A percentile compares a stretch with the other conserved stretches of the same genome.
Conservation (phyloP, 805 yeast species). For the Metschnikowia continentalis region DNA sequence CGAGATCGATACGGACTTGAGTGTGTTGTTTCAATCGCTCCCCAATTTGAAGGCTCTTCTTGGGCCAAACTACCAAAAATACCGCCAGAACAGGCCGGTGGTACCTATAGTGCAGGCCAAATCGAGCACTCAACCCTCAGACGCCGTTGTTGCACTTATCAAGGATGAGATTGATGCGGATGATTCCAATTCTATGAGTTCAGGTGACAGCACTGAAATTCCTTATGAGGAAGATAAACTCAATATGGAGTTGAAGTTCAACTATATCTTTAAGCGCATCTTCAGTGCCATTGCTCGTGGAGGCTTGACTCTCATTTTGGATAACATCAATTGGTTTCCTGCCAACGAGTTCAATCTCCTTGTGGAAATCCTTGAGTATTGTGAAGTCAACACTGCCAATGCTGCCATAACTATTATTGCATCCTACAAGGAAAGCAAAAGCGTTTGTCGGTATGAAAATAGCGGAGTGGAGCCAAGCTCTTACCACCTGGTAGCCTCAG, state of each 20-base stretch:
- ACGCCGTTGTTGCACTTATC: not conserved
- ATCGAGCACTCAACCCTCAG: slow-evolving; percentile 1
- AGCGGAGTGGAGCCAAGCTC: not conserved
- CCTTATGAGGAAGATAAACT: slow-evolving; percentile 19
- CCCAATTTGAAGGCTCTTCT: slow-evolving; percentile 43
- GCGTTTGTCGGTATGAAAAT: not conserved
- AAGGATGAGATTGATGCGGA: slow-evolving; percentile 9
- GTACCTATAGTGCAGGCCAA: not conserved
- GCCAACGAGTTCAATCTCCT: slow-evolving; percentile 26
- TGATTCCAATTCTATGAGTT: slow-evolving; percentile 1
- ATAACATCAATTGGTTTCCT: slow-evolving; percentile 46
- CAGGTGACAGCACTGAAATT: not conserved
- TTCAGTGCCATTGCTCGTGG: slow-evolving; percentile 37
- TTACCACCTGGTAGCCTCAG: slow-evolving; percentile 2
- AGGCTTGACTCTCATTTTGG: slow-evolving; percentile 44
- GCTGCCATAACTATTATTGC: slow-evolving; percentile 6
- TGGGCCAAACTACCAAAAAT: slow-evolving; percentile 37
- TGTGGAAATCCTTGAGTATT: slow-evolving; percentile 24
- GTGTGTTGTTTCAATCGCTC: slow-evolving; percentile 36
- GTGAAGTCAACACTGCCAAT: slow-evolving; percentile 2
- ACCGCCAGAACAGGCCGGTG: not conserved
- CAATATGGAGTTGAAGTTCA: slow-evolving; percentile 36
- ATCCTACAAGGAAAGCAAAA: slow-evolving; percentile 1
- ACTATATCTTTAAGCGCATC: slow-evolving; percentile 40
- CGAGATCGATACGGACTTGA: slow-evolving; percentile 38